Base-by-base conservation (phyloP, 2,329 filamentous ascomycete genomes). In the Xylariaceae sp. region DNA sequence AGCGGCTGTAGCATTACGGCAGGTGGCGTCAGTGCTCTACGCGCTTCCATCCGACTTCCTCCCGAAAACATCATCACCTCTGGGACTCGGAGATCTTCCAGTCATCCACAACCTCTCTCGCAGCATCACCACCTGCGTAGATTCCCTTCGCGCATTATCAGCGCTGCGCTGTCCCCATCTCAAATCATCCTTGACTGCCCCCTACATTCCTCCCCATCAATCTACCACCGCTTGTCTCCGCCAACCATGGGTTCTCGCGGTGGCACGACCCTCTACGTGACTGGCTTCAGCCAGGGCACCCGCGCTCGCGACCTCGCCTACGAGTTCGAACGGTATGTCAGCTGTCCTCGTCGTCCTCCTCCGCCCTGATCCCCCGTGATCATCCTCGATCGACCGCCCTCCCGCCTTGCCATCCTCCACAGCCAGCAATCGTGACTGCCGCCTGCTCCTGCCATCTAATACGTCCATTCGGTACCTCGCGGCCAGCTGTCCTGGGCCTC, bases 271-370 rank as follows among this genome's bases (percentile, higher is more conserved):
- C 89, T 97, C 63, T 97, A 97, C 79, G 92, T 97, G 74, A 96
- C 91, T 68, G 94, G 94, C 82, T 99, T 99, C 75, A 95, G 92
- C 82, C 90, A 96, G 75, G 90, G 92, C 73, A 96, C 92, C 73
- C 90, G 94, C 80, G 90, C 94, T 73, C 90, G 94, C 84, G 91
- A 99, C 81, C 89, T 97, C 73, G 90, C 92, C 79, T 96, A 95
- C 88, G 92, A 97, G 82, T 97, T 97, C 88, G 92, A 97, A 91
- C 90, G 92, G 90, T 96, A 96, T 84, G 91, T 95, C 81, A 79
- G 73, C 76, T 74, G 75, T 58, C 53, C 53, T 58, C 56, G 56
- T 58, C 56, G 53, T 54, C 53, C 48, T 56, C 51, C 45, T 44
- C 54, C 44, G 51, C 50, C 52, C 42, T 70, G 72, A 70, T 70